These are phyloP conservation scores for Hymenoscyphus occultus DNA, from an alignment of 2,329 filamentous ascomycete genomes.

Conservation along the genomic window DNA sequence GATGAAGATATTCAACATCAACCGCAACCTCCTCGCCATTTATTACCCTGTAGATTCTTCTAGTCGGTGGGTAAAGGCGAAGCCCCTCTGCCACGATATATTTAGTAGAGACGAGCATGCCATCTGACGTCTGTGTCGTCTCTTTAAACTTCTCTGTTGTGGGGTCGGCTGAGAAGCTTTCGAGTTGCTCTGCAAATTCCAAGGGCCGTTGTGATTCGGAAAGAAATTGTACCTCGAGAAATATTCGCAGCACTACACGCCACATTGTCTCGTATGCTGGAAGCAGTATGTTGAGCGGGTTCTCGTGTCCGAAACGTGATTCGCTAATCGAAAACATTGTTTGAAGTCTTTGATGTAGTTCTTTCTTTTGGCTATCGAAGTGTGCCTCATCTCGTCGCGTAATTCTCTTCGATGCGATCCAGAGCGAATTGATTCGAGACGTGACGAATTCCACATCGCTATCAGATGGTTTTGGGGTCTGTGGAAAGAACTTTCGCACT, in stretches of 20 bases:
- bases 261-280: slow-evolving; percentile 21
- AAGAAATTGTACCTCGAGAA: slow-evolving; percentile 21
- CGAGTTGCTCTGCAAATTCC: neutral
- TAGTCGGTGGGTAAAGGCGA: slow-evolving; percentile 23
- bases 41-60: slow-evolving; percentile 17
- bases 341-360: neutral
- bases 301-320: neutral
- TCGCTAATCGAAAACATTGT: neutral
- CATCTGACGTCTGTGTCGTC: neutral
- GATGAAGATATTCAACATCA: slow-evolving; percentile 24
- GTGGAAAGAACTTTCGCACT: slow-evolving; percentile 19
- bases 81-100: slow-evolving; percentile 20
- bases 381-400: neutral
- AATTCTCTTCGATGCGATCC: slow-evolving; percentile 14
- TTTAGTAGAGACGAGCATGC: slow-evolving; percentile 3
- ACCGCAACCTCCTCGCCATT: slow-evolving; percentile 1
- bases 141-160: neutral
- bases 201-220: neutral
- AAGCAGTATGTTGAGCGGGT: slow-evolving; percentile 20
- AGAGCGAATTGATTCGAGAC: slow-evolving; percentile 19
- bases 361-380: neutral
- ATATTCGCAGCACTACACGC: slow-evolving; percentile 17
- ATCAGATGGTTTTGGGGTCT: slow-evolving; percentile 2
- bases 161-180: neutral
- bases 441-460: slow-evolving; percentile 16